phyloP scores from a whole-genome alignment of 1,139 yeast genomes.

The Groenewaldozyma auringiensis region DNA sequence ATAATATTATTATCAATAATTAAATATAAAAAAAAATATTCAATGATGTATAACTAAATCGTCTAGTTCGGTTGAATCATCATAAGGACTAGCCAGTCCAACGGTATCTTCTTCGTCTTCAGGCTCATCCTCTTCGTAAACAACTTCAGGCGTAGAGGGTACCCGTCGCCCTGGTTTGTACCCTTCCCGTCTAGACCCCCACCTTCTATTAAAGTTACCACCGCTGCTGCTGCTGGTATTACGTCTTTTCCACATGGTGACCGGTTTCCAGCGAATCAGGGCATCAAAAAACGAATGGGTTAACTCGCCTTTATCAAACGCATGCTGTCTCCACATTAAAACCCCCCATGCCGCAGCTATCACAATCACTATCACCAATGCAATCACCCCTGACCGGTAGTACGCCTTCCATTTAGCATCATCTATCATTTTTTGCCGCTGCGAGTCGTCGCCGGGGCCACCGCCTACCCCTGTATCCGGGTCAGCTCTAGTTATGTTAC shows the following conservation, averaged over 20 bases:
- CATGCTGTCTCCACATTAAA: constrained; percentile 18
- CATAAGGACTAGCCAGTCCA: constrained; percentile 10
- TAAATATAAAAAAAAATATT: neutral
- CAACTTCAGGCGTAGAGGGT: constrained; percentile 6
- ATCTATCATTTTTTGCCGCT: constrained; percentile 19
- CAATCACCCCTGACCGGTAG: constrained; percentile 34
- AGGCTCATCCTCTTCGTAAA: constrained; percentile 6
- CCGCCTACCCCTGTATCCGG: constrained; percentile 4
- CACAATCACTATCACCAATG: constrained; percentile 29
- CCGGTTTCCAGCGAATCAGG: constrained; percentile 24
- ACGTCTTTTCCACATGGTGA: neutral
- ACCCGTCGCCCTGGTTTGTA: neutral
- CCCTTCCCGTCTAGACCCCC: constrained; percentile 1
- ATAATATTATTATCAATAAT: neutral
- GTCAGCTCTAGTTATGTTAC: constrained; percentile 9
- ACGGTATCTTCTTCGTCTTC: constrained; percentile 8
- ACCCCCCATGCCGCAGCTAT: constrained; percentile 21
- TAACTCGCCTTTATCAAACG: constrained; percentile 6
- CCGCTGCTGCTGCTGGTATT: neutral
- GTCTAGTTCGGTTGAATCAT: constrained; percentile 8
- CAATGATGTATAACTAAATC: constrained; percentile 7
- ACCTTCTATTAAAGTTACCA: constrained; percentile 3
- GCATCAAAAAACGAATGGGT: constrained; percentile 21
- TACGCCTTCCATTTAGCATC: constrained; percentile 35
- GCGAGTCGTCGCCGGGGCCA: constrained; percentile 9